Evolutionary conservation across 2,329 filamentous ascomycete genomes (phyloP).

Genomic region (Sporothrix euskadiensis): DNA sequence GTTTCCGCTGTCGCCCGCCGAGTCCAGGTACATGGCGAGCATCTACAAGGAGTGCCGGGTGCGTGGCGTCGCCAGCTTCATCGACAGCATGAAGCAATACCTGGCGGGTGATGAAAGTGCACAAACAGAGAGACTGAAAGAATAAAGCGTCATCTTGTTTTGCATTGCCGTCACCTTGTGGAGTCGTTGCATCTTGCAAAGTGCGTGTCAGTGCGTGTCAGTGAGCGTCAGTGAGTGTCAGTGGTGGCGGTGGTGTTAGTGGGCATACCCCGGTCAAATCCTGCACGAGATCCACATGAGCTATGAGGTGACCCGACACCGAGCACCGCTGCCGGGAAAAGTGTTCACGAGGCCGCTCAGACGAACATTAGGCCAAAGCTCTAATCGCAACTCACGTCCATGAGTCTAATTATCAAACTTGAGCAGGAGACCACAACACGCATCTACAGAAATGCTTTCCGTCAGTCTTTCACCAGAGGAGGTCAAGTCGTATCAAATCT

Average conservation of each 20-base stretch:
- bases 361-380: not conserved
- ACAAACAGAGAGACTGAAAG: not conserved
- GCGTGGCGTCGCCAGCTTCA: conserved; percentile 12
- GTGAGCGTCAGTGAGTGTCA: not conserved
- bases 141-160: not conserved
- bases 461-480: not conserved
- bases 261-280: not conserved
- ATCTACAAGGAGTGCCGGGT: conserved; percentile 11
- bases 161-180: not conserved
- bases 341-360: not conserved
- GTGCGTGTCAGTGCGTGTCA: not conserved
- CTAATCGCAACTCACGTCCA: not conserved
- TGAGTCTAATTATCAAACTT: too few species aligned
- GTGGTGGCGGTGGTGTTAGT: too few species aligned
- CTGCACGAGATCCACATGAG: conserved; percentile 10
- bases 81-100: conserved; percentile 19
- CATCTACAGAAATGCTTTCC: not conserved
- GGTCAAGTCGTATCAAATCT: too few species aligned
- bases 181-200: not conserved
- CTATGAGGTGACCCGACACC: conserved; percentile 15
- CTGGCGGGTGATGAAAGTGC: not conserved
- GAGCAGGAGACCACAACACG: too few species aligned
- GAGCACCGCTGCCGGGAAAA: not conserved
- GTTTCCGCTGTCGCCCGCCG: conserved; percentile 5
- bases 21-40: not conserved